These are phyloP conservation scores for Phytophthora syringae DNA, from an alignment of 352 stramenopile species.

Conservation along the genomic window DNA sequence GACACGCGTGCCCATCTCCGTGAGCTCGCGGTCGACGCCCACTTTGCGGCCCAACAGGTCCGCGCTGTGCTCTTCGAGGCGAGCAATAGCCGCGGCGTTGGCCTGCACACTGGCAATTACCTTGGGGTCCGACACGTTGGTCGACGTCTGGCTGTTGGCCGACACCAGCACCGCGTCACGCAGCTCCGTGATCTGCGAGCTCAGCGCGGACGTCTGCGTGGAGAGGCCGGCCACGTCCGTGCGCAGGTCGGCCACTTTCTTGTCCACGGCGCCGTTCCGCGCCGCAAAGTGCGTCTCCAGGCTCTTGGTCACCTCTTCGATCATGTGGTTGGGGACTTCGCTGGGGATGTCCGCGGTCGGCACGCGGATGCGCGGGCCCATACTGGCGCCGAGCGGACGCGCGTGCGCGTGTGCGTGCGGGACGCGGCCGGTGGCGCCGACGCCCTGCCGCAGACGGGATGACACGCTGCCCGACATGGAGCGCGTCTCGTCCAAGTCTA, in stretches of 20 bases:
- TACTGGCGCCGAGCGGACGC: conserved; percentile 26
- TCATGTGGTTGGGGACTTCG: conserved; percentile 50
- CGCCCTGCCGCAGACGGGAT: conserved; percentile 28
- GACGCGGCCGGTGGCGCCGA: conserved; percentile 27
- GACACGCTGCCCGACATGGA: conserved; percentile 37
- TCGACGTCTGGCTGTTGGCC: conserved; percentile 29
- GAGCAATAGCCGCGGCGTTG: conserved; percentile 58
- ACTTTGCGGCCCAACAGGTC: conserved; percentile 70
- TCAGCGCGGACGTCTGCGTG: conserved; percentile 47
- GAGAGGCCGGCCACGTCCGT: conserved; percentile 63
- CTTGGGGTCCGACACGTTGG: conserved; percentile 28
- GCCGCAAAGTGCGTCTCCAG: conserved; percentile 70
- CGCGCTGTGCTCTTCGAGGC: conserved; percentile 78
- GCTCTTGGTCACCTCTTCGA: conserved; percentile 71
- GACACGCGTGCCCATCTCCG: conserved; percentile 62
- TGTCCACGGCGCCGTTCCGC: conserved; percentile 64
- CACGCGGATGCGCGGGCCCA: conserved; percentile 51
- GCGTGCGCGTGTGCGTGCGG: no score
- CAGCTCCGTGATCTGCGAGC: conserved; percentile 56
- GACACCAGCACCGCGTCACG: conserved; percentile 47
- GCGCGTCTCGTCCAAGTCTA: conserved; percentile 43
- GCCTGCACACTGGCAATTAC: conserved; percentile 50
- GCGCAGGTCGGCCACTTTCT: conserved; percentile 65
- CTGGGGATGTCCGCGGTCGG: conserved; percentile 49
- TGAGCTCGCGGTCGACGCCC: conserved; percentile 65